A percentile compares a stretch with the other conserved stretches of the same genome.
phyloP scores from a whole-genome alignment of 2,329 filamentous ascomycete species.

The Fusarium secorum region DNA sequence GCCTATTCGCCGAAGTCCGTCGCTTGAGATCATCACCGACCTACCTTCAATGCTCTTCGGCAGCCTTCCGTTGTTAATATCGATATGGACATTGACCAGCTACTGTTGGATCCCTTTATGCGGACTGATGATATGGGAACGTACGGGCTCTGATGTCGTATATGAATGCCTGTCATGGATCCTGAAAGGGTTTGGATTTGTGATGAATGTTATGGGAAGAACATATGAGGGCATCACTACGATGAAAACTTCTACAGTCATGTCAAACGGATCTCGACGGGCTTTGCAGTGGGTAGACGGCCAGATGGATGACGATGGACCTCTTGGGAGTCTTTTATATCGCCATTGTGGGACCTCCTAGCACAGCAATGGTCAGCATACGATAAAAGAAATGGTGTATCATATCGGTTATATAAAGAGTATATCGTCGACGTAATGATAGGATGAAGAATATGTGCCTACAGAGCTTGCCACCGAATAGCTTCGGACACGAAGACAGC shows the following conservation, averaged over 20 bases:
- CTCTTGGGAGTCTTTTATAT: slow-evolving; percentile 18
- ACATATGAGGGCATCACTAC: background rate
- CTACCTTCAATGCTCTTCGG: slow-evolving; percentile 25
- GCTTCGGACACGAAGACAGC: background rate
- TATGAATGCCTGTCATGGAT: slow-evolving; percentile 11
- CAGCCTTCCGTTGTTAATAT: slow-evolving; percentile 22
- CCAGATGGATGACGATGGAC: slow-evolving; percentile 16
- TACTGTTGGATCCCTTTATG: slow-evolving; percentile 33
- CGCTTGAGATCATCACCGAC: slow-evolving; percentile 22
- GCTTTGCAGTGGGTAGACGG: slow-evolving; percentile 18
- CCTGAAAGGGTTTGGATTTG: slow-evolving; percentile 2
- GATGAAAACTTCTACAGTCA: background rate
- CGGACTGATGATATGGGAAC: slow-evolving; percentile 31
- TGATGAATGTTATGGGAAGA: background rate
- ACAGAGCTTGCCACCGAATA: background rate
- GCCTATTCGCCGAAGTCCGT: slow-evolving; percentile 16
- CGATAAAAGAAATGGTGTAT: slow-evolving; percentile 1
- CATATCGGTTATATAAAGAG: background rate
- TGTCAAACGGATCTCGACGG: slow-evolving; percentile 11
- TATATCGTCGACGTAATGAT: background rate
- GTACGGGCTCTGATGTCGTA: slow-evolving; percentile 21
- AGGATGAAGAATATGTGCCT: background rate
- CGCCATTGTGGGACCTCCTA: slow-evolving; percentile 6
- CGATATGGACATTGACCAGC: slow-evolving; percentile 28
- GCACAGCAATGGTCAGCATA: background rate